Conservation (phyloP, 2,329 filamentous ascomycete species). For the Ascochyta koolunga region DNA sequence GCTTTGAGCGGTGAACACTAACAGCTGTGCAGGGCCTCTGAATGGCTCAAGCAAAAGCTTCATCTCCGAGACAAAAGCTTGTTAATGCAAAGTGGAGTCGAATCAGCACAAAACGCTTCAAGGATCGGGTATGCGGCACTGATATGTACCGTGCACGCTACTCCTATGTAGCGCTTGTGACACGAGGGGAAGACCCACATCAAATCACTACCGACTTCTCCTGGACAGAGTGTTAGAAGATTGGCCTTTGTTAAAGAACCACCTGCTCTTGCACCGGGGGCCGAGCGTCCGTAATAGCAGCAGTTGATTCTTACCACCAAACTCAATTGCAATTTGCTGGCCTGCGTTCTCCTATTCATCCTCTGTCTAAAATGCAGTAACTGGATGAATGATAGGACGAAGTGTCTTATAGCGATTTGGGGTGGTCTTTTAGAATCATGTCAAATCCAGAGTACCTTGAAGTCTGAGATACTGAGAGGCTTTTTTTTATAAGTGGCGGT, state of each 20-base stretch:
- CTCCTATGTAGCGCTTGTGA: background rate
- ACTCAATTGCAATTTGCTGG: background rate
- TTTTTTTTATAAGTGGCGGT: background rate
- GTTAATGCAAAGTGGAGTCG: conserved; percentile 7
- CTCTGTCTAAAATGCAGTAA: too few relatives aligned
- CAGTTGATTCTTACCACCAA: background rate
- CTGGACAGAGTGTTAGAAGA: background rate
- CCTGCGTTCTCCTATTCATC: background rate
- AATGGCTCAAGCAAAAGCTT: conserved; percentile 6
- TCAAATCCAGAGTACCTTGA: background rate
- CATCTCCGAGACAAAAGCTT: conserved; percentile 11
- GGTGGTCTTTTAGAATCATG: too few relatives aligned
- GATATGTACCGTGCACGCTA: conserved; percentile 3
- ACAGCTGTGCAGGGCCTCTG: background rate
- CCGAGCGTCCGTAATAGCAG: background rate
- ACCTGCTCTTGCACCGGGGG: too few relatives aligned
- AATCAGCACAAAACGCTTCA: conserved; percentile 5
- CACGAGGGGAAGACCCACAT: background rate
- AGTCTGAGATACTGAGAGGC: background rate
- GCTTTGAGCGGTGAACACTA: conserved; percentile 2
- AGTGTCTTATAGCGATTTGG: too few relatives aligned
- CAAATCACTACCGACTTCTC: background rate
- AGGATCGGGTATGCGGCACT: conserved; percentile 11
- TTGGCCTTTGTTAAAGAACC: too few relatives aligned
- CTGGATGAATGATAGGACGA: too few relatives aligned